Conservation (phyloP, 1,139 yeast species). For the Taiozyma sp. region DNA sequence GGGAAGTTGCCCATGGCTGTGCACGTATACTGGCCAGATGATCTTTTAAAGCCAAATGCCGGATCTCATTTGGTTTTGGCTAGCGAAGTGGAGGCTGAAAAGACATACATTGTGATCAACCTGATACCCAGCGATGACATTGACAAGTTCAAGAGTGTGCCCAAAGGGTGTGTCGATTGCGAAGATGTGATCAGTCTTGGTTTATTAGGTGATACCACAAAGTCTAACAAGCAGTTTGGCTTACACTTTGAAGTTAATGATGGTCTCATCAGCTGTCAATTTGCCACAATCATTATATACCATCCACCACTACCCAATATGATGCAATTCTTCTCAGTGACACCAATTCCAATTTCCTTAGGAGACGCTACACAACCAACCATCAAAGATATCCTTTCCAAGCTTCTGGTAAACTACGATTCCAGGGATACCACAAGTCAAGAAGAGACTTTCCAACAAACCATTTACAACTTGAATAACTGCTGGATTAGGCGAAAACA, state of each 20-base stretch:
- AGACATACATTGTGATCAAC: constrained; percentile 2
- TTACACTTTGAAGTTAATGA: constrained; percentile 4
- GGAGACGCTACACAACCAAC: constrained; percentile 28
- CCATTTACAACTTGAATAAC: constrained; percentile 21
- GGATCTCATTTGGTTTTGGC: neutral
- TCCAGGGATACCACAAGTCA: constrained; percentile 6
- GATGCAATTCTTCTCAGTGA: constrained; percentile 74
- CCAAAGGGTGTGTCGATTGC: neutral
- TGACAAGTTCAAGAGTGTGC: constrained; percentile 2
- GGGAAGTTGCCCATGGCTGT: constrained; percentile 7
- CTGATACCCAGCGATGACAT: constrained; percentile 4
- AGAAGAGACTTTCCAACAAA: constrained; percentile 14
- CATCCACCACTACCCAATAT: constrained; percentile 68
- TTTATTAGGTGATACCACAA: constrained; percentile 1
- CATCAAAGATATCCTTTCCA: constrained; percentile 5
- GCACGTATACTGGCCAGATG: constrained; percentile 33
- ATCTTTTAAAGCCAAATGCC: constrained; percentile 15
- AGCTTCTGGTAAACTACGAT: neutral
- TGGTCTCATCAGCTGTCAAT: constrained; percentile 1
- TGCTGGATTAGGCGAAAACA: constrained; percentile 16
- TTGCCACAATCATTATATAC: constrained; percentile 46
- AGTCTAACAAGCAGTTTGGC: too few species aligned
- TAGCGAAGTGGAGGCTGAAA: neutral
- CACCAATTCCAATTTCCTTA: constrained; percentile 66
- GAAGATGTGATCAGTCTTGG: constrained; percentile 9